Evolutionary conservation across 257 asterid genomes (phyloP).

Genomic region (Lavandula angustifolia): DNA sequence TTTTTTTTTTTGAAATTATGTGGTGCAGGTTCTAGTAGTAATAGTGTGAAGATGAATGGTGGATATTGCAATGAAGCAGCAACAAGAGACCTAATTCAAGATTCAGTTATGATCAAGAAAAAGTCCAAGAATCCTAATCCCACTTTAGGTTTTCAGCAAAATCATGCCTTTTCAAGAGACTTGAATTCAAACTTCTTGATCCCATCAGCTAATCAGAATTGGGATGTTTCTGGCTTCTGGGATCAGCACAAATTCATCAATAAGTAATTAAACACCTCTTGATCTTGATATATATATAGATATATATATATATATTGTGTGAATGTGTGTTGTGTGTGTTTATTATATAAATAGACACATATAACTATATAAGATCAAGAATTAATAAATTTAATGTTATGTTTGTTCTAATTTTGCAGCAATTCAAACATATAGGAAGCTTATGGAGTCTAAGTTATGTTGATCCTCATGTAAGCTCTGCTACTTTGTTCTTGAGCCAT

Average conservation of each 20-base stretch:
- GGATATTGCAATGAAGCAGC: constrained; percentile 8
- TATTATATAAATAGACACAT: no score
- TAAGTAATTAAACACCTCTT: constrained; percentile 37
- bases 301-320: no score
- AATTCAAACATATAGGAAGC: constrained; percentile 41
- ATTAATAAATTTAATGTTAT: background rate
- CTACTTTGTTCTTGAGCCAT: constrained; percentile 20
- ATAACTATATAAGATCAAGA: background rate
- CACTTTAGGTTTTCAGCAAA: constrained; percentile 42
- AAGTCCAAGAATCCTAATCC: constrained; percentile 37
- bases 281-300: no score
- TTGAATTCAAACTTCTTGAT: constrained; percentile 26
- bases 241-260: constrained; percentile 50
- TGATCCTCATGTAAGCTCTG: constrained; percentile 36
- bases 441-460: constrained; percentile 25
- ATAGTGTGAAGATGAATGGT: background rate
- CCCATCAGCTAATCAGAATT: constrained; percentile 37
- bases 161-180: constrained; percentile 32
- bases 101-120: constrained; percentile 37
- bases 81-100: constrained; percentile 38
- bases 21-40: constrained; percentile 15
- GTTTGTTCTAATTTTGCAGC: constrained; percentile 25
- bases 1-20: constrained; percentile 30
- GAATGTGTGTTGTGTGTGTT: no score
- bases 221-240: constrained; percentile 49